Evolutionary conservation across 2,329 filamentous ascomycete species (phyloP).

Genomic region (Chaetomiaceae sp.): DNA sequence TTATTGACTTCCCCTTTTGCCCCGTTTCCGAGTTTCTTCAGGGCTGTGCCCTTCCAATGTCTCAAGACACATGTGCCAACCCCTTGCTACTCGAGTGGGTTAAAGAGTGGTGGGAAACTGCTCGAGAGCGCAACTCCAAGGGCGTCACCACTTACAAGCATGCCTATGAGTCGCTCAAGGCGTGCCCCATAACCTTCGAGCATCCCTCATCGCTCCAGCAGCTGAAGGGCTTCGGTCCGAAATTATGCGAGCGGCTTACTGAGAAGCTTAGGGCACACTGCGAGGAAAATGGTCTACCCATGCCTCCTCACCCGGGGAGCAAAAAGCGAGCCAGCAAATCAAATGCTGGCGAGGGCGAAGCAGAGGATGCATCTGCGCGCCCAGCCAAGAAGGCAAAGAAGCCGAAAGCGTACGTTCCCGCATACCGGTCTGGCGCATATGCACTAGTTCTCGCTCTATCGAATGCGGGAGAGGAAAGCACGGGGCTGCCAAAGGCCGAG

Average conservation of each 20-base stretch:
- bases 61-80: constrained; percentile 54
- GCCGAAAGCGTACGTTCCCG: constrained; percentile 66
- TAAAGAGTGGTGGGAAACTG: constrained; percentile 70
- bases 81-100: constrained; percentile 69
- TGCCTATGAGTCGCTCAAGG: constrained; percentile 72
- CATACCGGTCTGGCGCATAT: constrained; percentile 69
- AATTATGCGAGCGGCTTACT: constrained; percentile 65
- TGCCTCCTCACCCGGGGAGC: constrained; percentile 55
- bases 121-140: constrained; percentile 65
- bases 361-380: constrained; percentile 34
- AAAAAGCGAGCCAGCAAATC: constrained; percentile 37
- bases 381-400: constrained; percentile 56
- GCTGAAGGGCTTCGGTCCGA: constrained; percentile 70
- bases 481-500: constrained; percentile 62
- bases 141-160: constrained; percentile 68
- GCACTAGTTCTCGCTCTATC: constrained; percentile 66
- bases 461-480: constrained; percentile 51
- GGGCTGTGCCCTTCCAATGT: constrained; percentile 16
- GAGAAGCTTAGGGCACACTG: constrained; percentile 58
- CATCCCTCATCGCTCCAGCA: constrained; percentile 71
- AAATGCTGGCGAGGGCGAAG: constrained; percentile 31
- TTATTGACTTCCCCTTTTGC: constrained; percentile 3
- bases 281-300: constrained; percentile 60
- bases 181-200: constrained; percentile 64
- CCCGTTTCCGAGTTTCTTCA: neutral